Percentiles rank a stretch among this genome's conserved stretches.
These are phyloP conservation scores for Elongisporangium prolatum DNA, from an alignment of 352 stramenopile genomes.

Conservation along the genomic window DNA sequence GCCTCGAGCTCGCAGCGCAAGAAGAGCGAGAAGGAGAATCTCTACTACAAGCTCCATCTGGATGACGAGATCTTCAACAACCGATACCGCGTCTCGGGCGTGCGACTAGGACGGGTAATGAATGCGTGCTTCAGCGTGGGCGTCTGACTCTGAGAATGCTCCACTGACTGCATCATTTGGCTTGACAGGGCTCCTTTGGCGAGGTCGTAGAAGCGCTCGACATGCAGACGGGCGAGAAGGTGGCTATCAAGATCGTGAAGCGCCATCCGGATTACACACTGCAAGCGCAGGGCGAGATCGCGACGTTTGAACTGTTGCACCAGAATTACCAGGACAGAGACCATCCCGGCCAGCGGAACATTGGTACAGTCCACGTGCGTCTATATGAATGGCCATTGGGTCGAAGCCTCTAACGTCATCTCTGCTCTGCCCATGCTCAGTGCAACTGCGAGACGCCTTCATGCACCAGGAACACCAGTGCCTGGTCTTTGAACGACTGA, in stretches of 20 bases:
- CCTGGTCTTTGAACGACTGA: conserved; percentile 97
- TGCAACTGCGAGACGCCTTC: conserved; percentile 94
- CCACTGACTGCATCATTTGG: not conserved
- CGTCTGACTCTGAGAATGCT: not conserved
- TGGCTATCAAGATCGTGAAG: conserved; percentile 99
- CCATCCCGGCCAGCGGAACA: conserved; percentile 84
- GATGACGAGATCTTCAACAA: conserved; percentile 75
- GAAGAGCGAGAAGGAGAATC: conserved; percentile 16
- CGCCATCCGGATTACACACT: conserved; percentile 96
- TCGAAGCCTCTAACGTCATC: conserved; percentile 8
- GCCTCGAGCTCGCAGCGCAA: conserved; percentile 24
- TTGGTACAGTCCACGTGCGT: conserved; percentile 61
- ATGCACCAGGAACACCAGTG: conserved; percentile 96
- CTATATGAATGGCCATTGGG: conserved; percentile 19
- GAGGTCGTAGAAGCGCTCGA: conserved; percentile 80
- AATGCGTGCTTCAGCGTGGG: not conserved
- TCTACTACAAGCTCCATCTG: conserved; percentile 53
- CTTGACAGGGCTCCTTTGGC: conserved; percentile 70
- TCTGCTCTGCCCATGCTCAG: conserved; percentile 20
- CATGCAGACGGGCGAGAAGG: conserved; percentile 70
- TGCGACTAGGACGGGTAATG: conserved; percentile 69
- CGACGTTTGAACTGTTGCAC: conserved; percentile 91
- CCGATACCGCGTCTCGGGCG: conserved; percentile 66
- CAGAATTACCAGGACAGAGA: conserved; percentile 51
- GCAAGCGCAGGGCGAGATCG: conserved; percentile 97